These are phyloP conservation scores for Cladosporium austrohemisphaericum DNA, from an alignment of 2,329 filamentous ascomycete genomes.

Conservation along the genomic window DNA sequence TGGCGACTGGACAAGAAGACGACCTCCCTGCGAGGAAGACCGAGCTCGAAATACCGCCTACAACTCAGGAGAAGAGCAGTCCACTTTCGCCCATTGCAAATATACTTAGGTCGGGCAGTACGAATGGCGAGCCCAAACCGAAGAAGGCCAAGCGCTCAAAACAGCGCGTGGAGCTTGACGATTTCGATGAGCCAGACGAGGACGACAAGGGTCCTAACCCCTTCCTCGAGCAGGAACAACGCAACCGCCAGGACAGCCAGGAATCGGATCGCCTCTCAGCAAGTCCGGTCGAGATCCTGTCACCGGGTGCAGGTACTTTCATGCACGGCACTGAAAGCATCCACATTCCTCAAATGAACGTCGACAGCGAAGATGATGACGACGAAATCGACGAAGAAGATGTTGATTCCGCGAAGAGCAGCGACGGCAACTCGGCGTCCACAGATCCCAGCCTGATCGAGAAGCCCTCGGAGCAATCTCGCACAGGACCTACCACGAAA, in stretches of 20 bases:
- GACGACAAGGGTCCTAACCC: constrained; percentile 25
- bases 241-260: constrained; percentile 19
- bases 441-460: constrained; percentile 13
- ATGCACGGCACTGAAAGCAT: constrained; percentile 37
- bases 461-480: constrained; percentile 5
- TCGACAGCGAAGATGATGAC: constrained; percentile 18
- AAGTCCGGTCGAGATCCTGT: constrained; percentile 64
- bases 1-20: constrained; percentile 43
- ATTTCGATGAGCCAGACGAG: constrained; percentile 57
- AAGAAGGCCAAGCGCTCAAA: constrained; percentile 59
- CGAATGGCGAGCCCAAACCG: constrained; percentile 41
- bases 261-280: constrained; percentile 56
- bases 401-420: neutral
- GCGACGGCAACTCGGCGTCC: constrained; percentile 3
- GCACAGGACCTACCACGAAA: neutral
- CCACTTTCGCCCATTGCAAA: constrained; percentile 39
- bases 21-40: constrained; percentile 22
- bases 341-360: constrained; percentile 29
- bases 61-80: constrained; percentile 19
- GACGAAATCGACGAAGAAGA: constrained; percentile 11
- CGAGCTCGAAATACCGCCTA: constrained; percentile 12
- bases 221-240: constrained; percentile 29
- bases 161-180: constrained; percentile 64
- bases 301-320: constrained; percentile 34
- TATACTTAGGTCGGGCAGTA: constrained; percentile 39